phyloP scores from a whole-genome alignment of 805 yeast species.

The Lipomyces anomalus region DNA sequence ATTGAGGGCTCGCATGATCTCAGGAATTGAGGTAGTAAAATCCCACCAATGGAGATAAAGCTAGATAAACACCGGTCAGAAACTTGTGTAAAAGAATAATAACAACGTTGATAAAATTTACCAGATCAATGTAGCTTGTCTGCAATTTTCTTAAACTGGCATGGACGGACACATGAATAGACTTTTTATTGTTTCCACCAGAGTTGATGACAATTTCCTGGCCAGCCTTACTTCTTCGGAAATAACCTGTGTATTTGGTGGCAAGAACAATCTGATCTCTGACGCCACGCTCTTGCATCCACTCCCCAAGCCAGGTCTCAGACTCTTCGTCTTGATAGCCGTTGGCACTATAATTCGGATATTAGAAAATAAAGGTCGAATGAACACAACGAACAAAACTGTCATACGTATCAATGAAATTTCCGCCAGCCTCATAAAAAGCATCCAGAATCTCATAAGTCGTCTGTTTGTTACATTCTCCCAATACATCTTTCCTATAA shows the following conservation, averaged over 20 bases:
- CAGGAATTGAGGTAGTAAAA: conserved; percentile 25
- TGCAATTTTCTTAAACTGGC: conserved; percentile 14
- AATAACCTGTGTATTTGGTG: conserved; percentile 35
- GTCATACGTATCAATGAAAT: conserved; percentile 28
- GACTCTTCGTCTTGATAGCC: conserved; percentile 26
- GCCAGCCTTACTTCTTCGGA: no score
- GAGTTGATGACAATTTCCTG: no score
- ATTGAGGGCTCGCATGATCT: conserved; percentile 25
- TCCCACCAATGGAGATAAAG: conserved; percentile 29
- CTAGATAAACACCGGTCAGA: no score
- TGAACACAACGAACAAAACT: no score
- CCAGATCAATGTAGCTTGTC: conserved; percentile 27
- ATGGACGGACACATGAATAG: conserved; percentile 2
- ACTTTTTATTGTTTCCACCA: conserved; percentile 4
- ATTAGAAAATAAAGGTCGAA: no score
- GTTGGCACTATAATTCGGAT: no score
- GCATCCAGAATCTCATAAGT: conserved; percentile 24
- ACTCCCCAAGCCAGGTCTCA: conserved; percentile 29
- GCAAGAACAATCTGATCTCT: conserved; percentile 28
- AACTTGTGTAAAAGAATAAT: no score
- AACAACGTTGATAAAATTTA: no score
- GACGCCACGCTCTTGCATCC: conserved; percentile 25
- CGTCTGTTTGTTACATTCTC: conserved; percentile 19
- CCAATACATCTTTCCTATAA: conserved; percentile 24
- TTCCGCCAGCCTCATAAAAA: conserved; percentile 26